A percentile compares a stretch with the other conserved stretches of the same genome.
phyloP scores from a whole-genome alignment of 2,329 filamentous ascomycete genomes.

The Arthroderma sp. region DNA sequence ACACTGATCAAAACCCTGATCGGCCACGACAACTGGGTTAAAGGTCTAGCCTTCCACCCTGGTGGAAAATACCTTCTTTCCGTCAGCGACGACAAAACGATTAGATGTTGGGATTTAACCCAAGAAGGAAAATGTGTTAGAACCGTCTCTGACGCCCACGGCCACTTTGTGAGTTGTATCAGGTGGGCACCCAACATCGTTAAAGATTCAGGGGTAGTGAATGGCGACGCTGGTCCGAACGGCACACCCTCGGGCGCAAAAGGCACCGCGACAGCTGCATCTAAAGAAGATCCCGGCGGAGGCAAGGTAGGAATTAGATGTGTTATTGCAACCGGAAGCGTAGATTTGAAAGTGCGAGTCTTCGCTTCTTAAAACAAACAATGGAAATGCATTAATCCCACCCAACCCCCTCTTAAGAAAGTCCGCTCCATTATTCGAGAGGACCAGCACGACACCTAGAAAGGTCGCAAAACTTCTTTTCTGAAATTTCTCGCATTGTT shows the following conservation, averaged over 20 bases:
- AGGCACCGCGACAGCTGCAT: constrained; percentile 2
- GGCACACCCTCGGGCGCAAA: constrained; percentile 8
- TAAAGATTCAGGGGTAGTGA: constrained; percentile 38
- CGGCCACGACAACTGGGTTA: constrained; percentile 92
- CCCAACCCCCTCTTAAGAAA: too few species aligned
- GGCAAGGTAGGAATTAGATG: constrained; percentile 54
- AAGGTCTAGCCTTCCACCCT: constrained; percentile 75
- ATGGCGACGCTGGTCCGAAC: constrained; percentile 10
- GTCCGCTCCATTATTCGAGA: too few species aligned
- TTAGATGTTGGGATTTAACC: constrained; percentile 84
- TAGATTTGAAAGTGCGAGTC: constrained; percentile 65
- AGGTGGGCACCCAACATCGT: constrained; percentile 70
- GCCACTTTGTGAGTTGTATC: constrained; percentile 74
- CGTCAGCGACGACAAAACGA: constrained; percentile 77
- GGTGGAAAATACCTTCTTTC: constrained; percentile 82
- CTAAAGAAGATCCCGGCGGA: constrained; percentile 28
- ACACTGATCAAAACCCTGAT: constrained; percentile 70
- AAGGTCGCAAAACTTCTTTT: too few species aligned
- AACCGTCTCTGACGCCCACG: constrained; percentile 61
- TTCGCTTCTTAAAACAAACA: constrained; percentile 42
- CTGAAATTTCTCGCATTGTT: too few species aligned
- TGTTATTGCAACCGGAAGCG: constrained; percentile 75
- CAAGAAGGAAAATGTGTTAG: constrained; percentile 89
- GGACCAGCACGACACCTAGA: too few species aligned
- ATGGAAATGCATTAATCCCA: neutral